A percentile compares a stretch with the other conserved stretches of the same genome.
These are phyloP conservation scores for Eucalyptus marginata DNA, from an alignment of 345 rosid species.

Conservation along the genomic window DNA sequence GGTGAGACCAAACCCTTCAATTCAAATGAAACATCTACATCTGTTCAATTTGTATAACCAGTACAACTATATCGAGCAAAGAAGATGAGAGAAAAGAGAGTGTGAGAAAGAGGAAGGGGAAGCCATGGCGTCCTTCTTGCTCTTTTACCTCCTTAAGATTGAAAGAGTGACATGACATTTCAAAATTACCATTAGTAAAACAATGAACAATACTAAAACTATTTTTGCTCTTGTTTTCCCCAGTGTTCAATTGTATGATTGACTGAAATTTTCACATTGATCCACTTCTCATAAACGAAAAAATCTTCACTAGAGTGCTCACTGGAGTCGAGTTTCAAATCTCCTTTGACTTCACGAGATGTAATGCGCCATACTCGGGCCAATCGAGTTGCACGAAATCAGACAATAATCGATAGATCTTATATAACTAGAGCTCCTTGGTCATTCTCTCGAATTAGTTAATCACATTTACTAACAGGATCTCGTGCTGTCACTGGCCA, in stretches of 20 bases:
- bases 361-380: accelerated
- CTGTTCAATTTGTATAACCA: accelerated
- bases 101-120: background rate
- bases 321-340: background rate
- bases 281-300: background rate
- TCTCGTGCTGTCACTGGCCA: background rate
- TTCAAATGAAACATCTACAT: background rate
- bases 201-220: accelerated
- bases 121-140: accelerated
- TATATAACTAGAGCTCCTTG: background rate
- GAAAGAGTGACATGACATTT: accelerated
- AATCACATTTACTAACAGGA: background rate
- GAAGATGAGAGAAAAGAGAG: background rate
- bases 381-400: background rate
- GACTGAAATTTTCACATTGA: background rate
- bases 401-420: background rate
- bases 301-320: background rate
- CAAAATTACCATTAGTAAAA: background rate
- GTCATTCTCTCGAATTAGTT: background rate
- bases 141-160: accelerated
- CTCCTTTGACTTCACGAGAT: background rate
- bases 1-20: background rate
- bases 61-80: accelerated
- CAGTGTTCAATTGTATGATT: accelerated
- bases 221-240: accelerated